phyloP scores from a whole-genome alignment of 1,284 basidiomycete genomes.

The Ustilago hordei region DNA sequence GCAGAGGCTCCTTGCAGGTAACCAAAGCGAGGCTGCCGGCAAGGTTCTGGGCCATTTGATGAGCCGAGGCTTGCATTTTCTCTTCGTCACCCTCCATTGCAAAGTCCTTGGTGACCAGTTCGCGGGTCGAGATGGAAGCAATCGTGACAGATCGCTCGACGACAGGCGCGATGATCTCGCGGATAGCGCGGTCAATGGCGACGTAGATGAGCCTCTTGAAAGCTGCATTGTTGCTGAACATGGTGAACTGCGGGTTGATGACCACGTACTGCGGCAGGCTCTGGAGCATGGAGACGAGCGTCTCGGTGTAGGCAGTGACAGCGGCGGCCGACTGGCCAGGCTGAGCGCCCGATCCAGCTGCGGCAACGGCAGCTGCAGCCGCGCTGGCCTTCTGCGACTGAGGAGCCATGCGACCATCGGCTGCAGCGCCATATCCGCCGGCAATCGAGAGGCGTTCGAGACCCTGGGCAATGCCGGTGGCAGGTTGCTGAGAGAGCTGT shows the following conservation, averaged over 20 bases:
- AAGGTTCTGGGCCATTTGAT: constrained; percentile 95
- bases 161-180: constrained; percentile 97
- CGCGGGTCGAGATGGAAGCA: constrained; percentile 95
- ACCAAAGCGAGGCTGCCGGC: constrained; percentile 96
- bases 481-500: constrained; percentile 46
- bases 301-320: constrained; percentile 71
- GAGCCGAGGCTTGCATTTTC: constrained; percentile 89
- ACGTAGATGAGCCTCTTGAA: constrained; percentile 93
- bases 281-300: constrained; percentile 78
- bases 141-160: constrained; percentile 99
- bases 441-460: constrained; percentile 60
- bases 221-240: constrained; percentile 80
- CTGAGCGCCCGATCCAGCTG: constrained; percentile 45
- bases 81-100: constrained; percentile 92
- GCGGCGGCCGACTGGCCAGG: constrained; percentile 50
- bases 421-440: constrained; percentile 42
- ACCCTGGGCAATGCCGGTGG: constrained; percentile 50
- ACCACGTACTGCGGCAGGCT: constrained; percentile 80
- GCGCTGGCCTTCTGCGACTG: constrained; percentile 50
- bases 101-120: constrained; percentile 96
- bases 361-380: constrained; percentile 42
- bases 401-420: constrained; percentile 34
- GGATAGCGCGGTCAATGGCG: constrained; percentile 92
- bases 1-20: constrained; percentile 97
- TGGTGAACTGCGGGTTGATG: constrained; percentile 76